Evolutionary conservation across 1,284 basidiomycete genomes (phyloP), one percentile per base, ranked within the genome.

Genomic region (Ustilago loliicola): DNA sequence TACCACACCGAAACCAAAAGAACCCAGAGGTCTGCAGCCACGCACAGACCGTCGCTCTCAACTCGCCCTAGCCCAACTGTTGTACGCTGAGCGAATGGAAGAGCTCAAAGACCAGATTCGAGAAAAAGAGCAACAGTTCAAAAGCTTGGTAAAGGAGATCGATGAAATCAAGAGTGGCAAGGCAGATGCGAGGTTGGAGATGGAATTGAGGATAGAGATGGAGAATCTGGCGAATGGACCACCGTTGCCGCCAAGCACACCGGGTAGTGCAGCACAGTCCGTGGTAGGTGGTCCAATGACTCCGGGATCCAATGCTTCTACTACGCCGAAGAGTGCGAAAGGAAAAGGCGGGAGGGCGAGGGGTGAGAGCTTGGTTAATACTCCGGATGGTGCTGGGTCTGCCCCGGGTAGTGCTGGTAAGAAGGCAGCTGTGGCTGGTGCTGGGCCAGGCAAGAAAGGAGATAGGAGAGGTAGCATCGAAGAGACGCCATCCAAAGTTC

Each of bases 71-170:
- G 83, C 83, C 0, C 81, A 83, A 50, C 53, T 76, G n/a, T 61
- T 85, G 9, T 85, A 84, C 42, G 83, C 80, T 8, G 82, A 83
- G 50, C 61, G 83, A 9, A 66, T 85, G 48, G 74, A 78, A 50
- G 77, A 84, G 61, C 59, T 85, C 17, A 77, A 77, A 27, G 77
- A 80, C 25, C 62, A 77, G 50, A 78, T 85, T 54, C 48, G 45
- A 27, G 72, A 77, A 32, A 81, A 82, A 65, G 83, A 85, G 60
- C 56, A 73, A 38, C 61, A 68, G 52, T 85, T 83, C 62, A 56
- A 67, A 50, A 47, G 17, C 21, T 50, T 79, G 8, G 72, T 77
- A 38, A 60, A 61, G 32, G 71, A 75, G 66, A 77, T 82, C 30
- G 74, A 80, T 56, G 74, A 77, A 53, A 68, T 80, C 58, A 75